Evolutionary conservation across 1,284 basidiomycete genomes (phyloP).

Genomic region (Bjerkandera adusta): DNA sequence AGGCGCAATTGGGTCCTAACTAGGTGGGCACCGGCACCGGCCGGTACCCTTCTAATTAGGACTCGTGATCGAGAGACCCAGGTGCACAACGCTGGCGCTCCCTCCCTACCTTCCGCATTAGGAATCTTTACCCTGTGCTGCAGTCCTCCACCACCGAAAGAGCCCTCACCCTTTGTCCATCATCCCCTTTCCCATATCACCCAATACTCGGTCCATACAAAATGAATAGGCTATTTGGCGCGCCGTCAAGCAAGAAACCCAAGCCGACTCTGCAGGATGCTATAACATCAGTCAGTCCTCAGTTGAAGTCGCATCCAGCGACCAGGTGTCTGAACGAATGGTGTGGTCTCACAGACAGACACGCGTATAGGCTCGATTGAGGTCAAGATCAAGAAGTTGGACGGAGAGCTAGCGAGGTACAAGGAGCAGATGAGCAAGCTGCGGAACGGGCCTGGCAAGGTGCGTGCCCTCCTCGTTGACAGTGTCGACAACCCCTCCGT

Average conservation of each 20-base stretch:
- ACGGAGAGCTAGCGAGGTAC: constrained; percentile 90
- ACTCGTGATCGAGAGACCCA: no score
- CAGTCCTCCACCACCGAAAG: not conserved
- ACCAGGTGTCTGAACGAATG: constrained; percentile 7
- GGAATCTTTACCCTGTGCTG: not conserved
- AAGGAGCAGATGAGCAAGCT: constrained; percentile 97
- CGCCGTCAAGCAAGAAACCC: constrained; percentile 77
- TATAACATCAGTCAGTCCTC: constrained; percentile 71
- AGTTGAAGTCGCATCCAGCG: no score
- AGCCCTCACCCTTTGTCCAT: not conserved
- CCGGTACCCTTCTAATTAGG: no score
- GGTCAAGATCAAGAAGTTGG: constrained; percentile 96
- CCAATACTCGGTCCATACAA: not conserved
- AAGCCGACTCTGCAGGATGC: constrained; percentile 90
- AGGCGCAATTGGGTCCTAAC: no score
- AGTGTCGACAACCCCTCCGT: not conserved
- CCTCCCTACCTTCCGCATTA: no score
- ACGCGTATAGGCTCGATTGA: constrained; percentile 87
- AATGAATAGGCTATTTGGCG: constrained; percentile 86
- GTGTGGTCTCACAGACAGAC: constrained; percentile 68
- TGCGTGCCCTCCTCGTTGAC: constrained; percentile 31
- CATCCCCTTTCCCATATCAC: not conserved
- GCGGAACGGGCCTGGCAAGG: constrained; percentile 94
- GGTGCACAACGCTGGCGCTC: no score
- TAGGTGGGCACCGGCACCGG: no score